These are phyloP conservation scores for Coprinellus micaceus DNA, from an alignment of 768 basidiomycete genomes.

Conservation along the genomic window DNA sequence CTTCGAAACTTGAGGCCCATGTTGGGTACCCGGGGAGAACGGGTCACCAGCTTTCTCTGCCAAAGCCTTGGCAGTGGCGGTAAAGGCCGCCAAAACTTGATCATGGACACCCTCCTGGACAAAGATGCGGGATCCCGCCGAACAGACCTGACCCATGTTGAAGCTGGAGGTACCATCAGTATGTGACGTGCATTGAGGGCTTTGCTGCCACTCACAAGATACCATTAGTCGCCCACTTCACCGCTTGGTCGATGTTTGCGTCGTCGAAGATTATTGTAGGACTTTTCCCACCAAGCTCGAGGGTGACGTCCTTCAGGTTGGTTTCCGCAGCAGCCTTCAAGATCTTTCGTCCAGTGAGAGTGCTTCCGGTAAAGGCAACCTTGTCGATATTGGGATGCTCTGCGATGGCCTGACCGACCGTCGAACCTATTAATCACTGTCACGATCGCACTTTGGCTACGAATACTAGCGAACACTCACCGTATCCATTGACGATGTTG, in stretches of 20 bases:
- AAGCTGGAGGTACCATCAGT: too few species aligned
- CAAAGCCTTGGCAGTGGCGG: conserved; percentile 45
- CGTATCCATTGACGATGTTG: conserved; percentile 69
- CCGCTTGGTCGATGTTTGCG: conserved; percentile 59
- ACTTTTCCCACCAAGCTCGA: conserved; percentile 71
- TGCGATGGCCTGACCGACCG: conserved; percentile 64
- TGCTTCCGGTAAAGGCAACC: conserved; percentile 77
- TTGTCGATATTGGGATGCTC: conserved; percentile 65
- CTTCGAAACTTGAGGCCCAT: conserved; percentile 73
- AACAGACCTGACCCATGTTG: conserved; percentile 64
- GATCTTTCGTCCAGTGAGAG: conserved; percentile 65
- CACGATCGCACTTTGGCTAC: too few species aligned
- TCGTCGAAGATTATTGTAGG: conserved; percentile 64
- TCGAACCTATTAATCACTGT: conserved; percentile 31
- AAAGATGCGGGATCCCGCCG: conserved; percentile 77
- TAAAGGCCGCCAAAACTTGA: conserved; percentile 60
- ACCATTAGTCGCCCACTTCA: conserved; percentile 62
- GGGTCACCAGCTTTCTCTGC: conserved; percentile 57
- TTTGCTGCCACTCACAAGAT: conserved; percentile 50
- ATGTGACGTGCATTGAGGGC: too few species aligned
- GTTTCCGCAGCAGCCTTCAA: conserved; percentile 66
- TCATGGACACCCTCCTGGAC: conserved; percentile 82
- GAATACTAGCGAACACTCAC: too few species aligned
- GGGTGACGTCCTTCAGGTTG: conserved; percentile 73
- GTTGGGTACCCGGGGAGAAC: conserved; percentile 50